A percentile compares a stretch with the other conserved stretches of the same genome.
These are phyloP conservation scores for Cyberlindnera maclurae DNA, from an alignment of 805 yeast genomes.

Conservation along the genomic window DNA sequence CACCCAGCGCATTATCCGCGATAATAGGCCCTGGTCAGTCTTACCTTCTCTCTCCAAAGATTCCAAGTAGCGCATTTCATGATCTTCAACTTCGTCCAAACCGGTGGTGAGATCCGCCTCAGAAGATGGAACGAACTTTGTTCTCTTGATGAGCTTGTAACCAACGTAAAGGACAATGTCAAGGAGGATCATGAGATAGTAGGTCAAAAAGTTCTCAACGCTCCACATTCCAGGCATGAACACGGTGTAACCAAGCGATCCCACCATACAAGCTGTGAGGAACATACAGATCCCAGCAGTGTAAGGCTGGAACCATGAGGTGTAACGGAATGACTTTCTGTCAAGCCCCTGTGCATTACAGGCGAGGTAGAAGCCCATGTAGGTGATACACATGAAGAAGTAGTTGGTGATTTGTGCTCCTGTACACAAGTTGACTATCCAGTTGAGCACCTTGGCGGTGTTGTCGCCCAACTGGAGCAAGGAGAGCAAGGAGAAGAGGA, in stretches of 20 bases:
- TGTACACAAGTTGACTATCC: constrained; percentile 67
- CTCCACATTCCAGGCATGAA: constrained; percentile 67
- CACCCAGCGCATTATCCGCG: constrained; percentile 8
- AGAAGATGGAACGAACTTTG: constrained; percentile 35
- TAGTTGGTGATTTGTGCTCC: constrained; percentile 59
- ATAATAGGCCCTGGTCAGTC: not conserved
- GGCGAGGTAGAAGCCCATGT: constrained; percentile 57
- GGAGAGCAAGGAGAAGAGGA: constrained; percentile 55
- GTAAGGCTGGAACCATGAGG: constrained; percentile 55
- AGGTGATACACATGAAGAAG: constrained; percentile 49
- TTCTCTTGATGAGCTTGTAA: constrained; percentile 43
- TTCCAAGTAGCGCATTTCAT: constrained; percentile 32
- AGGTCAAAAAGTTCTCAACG: constrained; percentile 55
- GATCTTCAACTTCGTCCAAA: constrained; percentile 48
- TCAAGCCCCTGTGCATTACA: constrained; percentile 43
- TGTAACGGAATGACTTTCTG: constrained; percentile 35
- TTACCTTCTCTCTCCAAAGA: constrained; percentile 4
- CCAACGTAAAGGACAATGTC: constrained; percentile 37
- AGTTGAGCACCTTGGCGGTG: constrained; percentile 56
- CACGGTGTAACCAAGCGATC: constrained; percentile 60
- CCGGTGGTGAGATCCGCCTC: constrained; percentile 51
- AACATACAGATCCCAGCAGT: constrained; percentile 39
- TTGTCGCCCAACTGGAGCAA: constrained; percentile 52
- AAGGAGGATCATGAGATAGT: constrained; percentile 65
- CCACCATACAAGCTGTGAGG: constrained; percentile 41